phyloP scores from a whole-genome alignment of 495 filamentous ascomycete species.

The Aspergillus haitiensis region DNA sequence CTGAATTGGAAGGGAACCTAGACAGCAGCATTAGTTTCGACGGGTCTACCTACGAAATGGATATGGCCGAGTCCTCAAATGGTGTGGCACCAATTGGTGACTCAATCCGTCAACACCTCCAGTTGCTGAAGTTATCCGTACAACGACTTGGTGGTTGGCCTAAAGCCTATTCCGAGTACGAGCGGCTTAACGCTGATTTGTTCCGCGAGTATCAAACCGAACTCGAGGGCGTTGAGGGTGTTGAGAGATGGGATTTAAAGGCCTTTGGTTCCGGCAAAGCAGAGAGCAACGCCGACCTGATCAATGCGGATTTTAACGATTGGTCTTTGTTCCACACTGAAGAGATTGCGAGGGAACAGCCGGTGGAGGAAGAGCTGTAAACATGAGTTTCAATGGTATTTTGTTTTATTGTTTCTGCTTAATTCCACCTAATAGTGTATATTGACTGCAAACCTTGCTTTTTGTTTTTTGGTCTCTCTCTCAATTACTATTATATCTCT shows the following conservation, averaged over 20 bases:
- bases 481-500: no score
- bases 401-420: no score
- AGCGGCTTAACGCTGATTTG: constrained; percentile 25
- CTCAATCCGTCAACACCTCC: constrained; percentile 35
- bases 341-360: constrained; percentile 1
- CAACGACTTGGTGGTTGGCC: constrained; percentile 44
- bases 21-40: constrained; percentile 23
- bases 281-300: constrained; percentile 27
- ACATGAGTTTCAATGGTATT: no score
- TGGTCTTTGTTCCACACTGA: constrained; percentile 15
- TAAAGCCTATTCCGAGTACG: constrained; percentile 40
- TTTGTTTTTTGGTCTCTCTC: no score
- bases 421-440: no score
- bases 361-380: constrained; percentile 17
- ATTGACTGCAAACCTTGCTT: no score
- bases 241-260: constrained; percentile 46
- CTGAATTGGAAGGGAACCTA: constrained; percentile 28
- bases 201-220: constrained; percentile 29
- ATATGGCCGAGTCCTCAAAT: background rate
- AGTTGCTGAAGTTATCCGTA: constrained; percentile 41
- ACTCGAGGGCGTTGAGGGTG: constrained; percentile 34
- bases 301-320: constrained; percentile 14
- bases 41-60: constrained; percentile 17
- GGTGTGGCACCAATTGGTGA: constrained; percentile 23
- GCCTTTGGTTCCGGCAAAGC: constrained; percentile 36